Percentiles rank a stretch among this genome's conserved stretches.
phyloP scores from a whole-genome alignment of 805 yeast genomes.

The Candida nitratophila region DNA sequence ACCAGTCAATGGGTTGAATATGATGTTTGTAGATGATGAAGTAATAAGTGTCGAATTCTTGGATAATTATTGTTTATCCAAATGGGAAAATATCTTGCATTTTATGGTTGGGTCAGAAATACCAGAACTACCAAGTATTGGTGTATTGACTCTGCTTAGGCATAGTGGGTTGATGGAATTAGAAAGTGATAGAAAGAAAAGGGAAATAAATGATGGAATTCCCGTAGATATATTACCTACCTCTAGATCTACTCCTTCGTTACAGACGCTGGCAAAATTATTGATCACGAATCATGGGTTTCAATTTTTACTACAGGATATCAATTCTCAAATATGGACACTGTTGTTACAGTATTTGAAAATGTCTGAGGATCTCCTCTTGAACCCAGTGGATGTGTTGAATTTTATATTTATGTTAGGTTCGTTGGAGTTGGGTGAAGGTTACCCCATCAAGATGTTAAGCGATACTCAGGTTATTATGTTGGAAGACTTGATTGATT shows the following conservation, averaged over 20 bases:
- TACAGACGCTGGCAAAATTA: conserved; percentile 28
- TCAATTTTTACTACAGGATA: conserved; percentile 88
- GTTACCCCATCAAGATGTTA: conserved; percentile 64
- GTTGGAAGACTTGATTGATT: conserved; percentile 86
- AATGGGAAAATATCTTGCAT: conserved; percentile 94
- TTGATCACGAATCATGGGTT: conserved; percentile 87
- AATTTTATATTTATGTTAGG: conserved; percentile 93
- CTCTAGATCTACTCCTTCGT: conserved; percentile 6
- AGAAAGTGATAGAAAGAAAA: conserved; percentile 18
- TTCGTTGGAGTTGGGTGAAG: conserved; percentile 83
- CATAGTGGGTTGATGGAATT: conserved; percentile 89
- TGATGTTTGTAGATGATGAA: conserved; percentile 69
- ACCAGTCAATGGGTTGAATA: conserved; percentile 2
- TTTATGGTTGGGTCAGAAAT: conserved; percentile 94
- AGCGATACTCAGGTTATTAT: conserved; percentile 77
- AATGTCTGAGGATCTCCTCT: conserved; percentile 72
- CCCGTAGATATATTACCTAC: conserved; percentile 9
- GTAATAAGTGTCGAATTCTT: conserved; percentile 58
- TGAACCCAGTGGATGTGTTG: conserved; percentile 95
- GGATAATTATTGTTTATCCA: conserved; percentile 72
- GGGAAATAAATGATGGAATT: conserved; percentile 18
- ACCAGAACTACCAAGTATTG: conserved; percentile 63
- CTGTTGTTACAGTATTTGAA: conserved; percentile 79
- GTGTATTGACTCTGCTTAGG: conserved; percentile 67
- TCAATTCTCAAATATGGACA: conserved; percentile 93